A percentile compares a stretch with the other conserved stretches of the same genome.
These are phyloP conservation scores for Rhynchosporium agropyri DNA, from an alignment of 2,329 filamentous ascomycete genomes.

Conservation along the genomic window DNA sequence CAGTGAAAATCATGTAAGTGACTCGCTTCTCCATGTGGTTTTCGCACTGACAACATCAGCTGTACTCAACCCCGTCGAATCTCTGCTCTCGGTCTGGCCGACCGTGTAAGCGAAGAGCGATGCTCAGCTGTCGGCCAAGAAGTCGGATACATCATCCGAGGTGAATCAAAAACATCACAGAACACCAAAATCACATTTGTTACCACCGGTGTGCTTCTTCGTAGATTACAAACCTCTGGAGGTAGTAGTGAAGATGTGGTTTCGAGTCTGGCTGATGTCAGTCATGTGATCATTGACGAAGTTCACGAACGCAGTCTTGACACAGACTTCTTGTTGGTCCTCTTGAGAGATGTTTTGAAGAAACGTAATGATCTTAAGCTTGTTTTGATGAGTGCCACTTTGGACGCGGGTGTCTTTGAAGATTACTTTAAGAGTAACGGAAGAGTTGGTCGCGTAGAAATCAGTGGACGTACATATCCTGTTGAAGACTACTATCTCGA, in stretches of 20 bases:
- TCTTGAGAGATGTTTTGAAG: constrained; percentile 80
- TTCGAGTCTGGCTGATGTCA: constrained; percentile 83
- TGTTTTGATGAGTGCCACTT: constrained; percentile 93
- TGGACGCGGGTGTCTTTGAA: constrained; percentile 84
- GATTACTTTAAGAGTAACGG: constrained; percentile 76
- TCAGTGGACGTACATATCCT: constrained; percentile 85
- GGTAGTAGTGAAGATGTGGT: constrained; percentile 78
- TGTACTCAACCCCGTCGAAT: constrained; percentile 96
- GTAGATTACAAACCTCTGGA: constrained; percentile 88
- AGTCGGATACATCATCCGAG: constrained; percentile 88
- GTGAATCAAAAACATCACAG: constrained; percentile 75
- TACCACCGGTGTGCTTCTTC: constrained; percentile 88
- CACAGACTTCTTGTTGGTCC: constrained; percentile 88
- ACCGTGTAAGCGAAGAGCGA: constrained; percentile 91
- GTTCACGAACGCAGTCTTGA: constrained; percentile 95
- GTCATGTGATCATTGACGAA: constrained; percentile 93
- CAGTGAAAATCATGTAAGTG: constrained; percentile 74
- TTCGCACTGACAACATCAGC: constrained; percentile 28
- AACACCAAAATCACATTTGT: constrained; percentile 92
- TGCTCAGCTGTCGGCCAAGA: constrained; percentile 81
- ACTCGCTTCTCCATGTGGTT: background rate
- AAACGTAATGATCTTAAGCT: constrained; percentile 80
- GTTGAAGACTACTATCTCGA: constrained; percentile 90
- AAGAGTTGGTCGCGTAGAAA: constrained; percentile 79
- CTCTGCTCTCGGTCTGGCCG: constrained; percentile 88